These are phyloP conservation scores for Leishmania gerbilli DNA, from an alignment of 208 protist species.

Conservation along the genomic window DNA sequence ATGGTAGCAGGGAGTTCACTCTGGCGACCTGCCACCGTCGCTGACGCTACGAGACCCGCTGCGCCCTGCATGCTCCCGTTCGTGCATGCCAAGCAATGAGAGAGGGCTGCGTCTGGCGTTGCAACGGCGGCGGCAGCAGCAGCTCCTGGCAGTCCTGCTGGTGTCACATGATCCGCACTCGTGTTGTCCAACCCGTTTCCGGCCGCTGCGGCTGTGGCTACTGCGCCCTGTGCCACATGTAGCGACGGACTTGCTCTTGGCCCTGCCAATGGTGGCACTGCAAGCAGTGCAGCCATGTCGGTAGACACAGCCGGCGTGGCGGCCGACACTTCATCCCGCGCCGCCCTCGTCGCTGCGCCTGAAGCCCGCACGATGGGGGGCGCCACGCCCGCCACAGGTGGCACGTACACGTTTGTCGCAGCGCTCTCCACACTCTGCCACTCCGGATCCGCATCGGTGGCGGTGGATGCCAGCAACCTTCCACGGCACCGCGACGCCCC, in stretches of 20 bases:
- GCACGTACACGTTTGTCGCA: slow-evolving; percentile 27
- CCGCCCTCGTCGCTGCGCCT: background rate
- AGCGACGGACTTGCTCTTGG: background rate
- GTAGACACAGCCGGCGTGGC: background rate
- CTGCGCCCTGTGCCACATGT: background rate
- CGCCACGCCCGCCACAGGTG: slow-evolving; percentile 5
- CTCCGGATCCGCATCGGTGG: slow-evolving; percentile 36
- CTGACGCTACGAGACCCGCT: background rate
- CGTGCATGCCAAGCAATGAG: background rate
- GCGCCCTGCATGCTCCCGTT: background rate
- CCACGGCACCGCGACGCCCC: background rate
- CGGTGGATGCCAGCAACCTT: background rate
- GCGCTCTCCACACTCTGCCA: slow-evolving; percentile 45
- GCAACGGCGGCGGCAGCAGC: background rate
- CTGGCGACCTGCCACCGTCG: background rate
- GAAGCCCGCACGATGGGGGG: background rate
- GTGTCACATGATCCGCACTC: background rate
- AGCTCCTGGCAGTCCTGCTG: background rate
- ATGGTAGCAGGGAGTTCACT: background rate
- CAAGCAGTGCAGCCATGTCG: background rate
- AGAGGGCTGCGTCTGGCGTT: background rate
- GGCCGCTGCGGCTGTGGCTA: background rate
- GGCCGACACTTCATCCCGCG: background rate
- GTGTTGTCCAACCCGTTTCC: background rate
- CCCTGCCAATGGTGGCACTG: background rate